Evolutionary conservation across 176 grass and related monocot species (phyloP).

Genomic region (Secale cereale): DNA sequence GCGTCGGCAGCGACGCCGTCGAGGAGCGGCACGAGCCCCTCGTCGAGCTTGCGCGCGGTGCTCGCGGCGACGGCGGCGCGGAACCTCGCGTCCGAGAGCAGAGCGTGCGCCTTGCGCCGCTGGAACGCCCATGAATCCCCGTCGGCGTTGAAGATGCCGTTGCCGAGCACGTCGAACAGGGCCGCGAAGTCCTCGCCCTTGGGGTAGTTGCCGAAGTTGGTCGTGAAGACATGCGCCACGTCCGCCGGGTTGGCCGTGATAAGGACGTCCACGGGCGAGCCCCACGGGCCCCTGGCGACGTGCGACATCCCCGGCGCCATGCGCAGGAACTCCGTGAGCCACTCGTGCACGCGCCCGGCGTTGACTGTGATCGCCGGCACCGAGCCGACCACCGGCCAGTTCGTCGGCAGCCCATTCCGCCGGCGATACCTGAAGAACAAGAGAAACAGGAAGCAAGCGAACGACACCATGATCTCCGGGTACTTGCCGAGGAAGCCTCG

Average conservation of each 20-base stretch:
- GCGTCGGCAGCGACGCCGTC: constrained; percentile 27
- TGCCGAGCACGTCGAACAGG: constrained; percentile 68
- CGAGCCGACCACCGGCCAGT: constrained; percentile 65
- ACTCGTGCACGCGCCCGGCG: constrained; percentile 48
- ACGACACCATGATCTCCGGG: constrained; percentile 35
- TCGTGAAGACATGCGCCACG: constrained; percentile 63
- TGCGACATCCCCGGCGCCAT: constrained; percentile 21
- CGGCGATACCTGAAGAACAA: neutral
- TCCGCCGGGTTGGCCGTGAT: constrained; percentile 62
- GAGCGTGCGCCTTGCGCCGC: constrained; percentile 48
- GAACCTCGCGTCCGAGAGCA: constrained; percentile 51
- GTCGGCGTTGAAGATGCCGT: constrained; percentile 75
- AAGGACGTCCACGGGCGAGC: constrained; percentile 48
- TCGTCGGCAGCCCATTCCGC: constrained; percentile 34
- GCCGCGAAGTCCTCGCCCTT: constrained; percentile 64
- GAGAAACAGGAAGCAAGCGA: constrained; percentile 36
- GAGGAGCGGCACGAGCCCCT: constrained; percentile 49
- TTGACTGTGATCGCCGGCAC: constrained; percentile 36
- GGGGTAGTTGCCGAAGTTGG: constrained; percentile 64
- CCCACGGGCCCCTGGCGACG: constrained; percentile 35
- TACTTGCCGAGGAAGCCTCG: constrained; percentile 27
- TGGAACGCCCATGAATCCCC: constrained; percentile 67
- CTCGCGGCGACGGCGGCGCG: constrained; percentile 21
- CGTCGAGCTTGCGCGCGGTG: constrained; percentile 52
- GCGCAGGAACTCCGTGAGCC: constrained; percentile 30